phyloP scores from a whole-genome alignment of 176 grass and related monocot genomes.

The Elaeis guineensis region DNA sequence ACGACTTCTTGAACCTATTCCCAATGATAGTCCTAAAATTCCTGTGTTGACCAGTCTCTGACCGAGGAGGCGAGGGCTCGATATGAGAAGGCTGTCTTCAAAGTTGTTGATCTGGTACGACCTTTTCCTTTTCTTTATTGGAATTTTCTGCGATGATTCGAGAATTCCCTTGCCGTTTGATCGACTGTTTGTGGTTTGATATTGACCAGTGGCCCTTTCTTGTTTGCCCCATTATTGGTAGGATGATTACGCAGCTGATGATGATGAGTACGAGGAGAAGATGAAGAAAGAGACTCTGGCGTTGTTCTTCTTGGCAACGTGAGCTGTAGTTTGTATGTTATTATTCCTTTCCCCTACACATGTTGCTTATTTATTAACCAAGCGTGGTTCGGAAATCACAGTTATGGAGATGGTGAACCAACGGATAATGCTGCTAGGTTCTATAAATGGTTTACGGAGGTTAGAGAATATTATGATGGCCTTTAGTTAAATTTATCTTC shows the following conservation, averaged over 20 bases:
- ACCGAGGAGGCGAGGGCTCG: constrained; percentile 68
- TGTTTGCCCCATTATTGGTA: constrained; percentile 17
- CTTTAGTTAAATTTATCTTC: too few species aligned
- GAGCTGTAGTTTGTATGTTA: constrained; percentile 15
- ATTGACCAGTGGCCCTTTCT: neutral
- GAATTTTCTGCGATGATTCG: neutral
- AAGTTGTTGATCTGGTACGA: constrained; percentile 89
- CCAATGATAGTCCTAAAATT: neutral
- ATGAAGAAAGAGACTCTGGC: constrained; percentile 63
- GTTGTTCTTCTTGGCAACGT: constrained; percentile 86
- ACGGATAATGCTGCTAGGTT: constrained; percentile 96
- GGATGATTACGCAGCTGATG: constrained; percentile 85
- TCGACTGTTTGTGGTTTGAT: neutral
- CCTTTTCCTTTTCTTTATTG: neutral
- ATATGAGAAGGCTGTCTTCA: constrained; percentile 74
- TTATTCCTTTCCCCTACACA: neutral
- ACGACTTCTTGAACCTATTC: neutral
- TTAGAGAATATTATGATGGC: constrained; percentile 20
- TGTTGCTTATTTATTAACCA: constrained; percentile 2
- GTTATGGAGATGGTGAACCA: constrained; percentile 87
- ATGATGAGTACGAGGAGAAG: constrained; percentile 73
- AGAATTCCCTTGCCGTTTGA: neutral
- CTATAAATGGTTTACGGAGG: constrained; percentile 98
- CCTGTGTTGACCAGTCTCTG: constrained; percentile 33
- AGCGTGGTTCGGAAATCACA: constrained; percentile 20